These are phyloP conservation scores for Xylaria sp. DNA, from an alignment of 2,329 filamentous ascomycete genomes.

Conservation along the genomic window DNA sequence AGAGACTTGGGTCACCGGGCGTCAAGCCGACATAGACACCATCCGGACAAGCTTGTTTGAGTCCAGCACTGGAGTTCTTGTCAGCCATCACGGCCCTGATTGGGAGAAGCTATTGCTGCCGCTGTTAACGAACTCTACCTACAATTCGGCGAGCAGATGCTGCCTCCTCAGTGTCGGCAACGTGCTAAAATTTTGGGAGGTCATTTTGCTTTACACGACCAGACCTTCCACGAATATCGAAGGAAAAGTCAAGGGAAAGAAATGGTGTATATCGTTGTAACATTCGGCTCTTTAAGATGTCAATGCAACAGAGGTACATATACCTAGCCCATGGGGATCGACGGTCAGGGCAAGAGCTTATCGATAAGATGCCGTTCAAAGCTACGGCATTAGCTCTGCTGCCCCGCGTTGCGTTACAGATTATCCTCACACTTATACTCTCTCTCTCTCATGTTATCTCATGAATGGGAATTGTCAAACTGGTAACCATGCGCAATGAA, in stretches of 20 bases:
- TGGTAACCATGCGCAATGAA: neutral
- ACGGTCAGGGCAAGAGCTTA: neutral
- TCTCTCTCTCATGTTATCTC: neutral
- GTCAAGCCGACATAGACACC: slow-evolving; percentile 89
- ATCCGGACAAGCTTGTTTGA: slow-evolving; percentile 83
- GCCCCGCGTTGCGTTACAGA: neutral
- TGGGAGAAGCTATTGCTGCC: neutral
- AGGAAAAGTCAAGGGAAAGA: neutral
- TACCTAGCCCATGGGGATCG: neutral
- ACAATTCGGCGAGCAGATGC: slow-evolving; percentile 86
- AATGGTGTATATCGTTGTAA: slow-evolving; percentile 27
- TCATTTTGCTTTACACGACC: slow-evolving; percentile 51
- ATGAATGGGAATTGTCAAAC: neutral
- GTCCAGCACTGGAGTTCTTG: slow-evolving; percentile 69
- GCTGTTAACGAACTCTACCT: slow-evolving; percentile 49
- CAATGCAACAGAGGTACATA: slow-evolving; percentile 7
- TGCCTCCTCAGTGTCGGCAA: slow-evolving; percentile 73
- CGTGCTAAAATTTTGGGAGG: slow-evolving; percentile 55
- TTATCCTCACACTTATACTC: neutral
- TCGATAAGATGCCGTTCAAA: slow-evolving; percentile 14
- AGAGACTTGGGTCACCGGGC: slow-evolving; percentile 81
- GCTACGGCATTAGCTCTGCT: neutral
- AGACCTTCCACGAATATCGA: neutral
- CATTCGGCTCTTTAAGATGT: slow-evolving; percentile 27
- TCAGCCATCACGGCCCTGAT: slow-evolving; percentile 38